Base-by-base conservation (phyloP, 257 asterid genomes). In the Jaltomata sinuosa region DNA sequence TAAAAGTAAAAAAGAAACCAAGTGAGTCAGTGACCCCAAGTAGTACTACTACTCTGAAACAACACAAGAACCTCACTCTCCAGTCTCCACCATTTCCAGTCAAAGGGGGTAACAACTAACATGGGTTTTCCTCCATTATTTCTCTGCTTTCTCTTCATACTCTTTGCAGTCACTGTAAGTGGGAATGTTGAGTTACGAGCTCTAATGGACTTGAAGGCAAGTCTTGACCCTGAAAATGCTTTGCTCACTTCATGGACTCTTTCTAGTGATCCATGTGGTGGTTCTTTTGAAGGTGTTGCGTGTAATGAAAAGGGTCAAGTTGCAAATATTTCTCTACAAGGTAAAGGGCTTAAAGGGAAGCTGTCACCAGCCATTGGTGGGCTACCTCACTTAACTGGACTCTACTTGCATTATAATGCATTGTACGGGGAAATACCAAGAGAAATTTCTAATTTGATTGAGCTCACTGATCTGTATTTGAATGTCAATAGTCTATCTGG, bases 381-480 rank as follows among this genome's bases (percentile, higher is more conserved):
- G 65, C 91, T 96, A 72, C 81, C 77, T 69, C 94, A 93, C 83
- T 87, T 96, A 93, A 92, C 98, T 5, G 97, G 97, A 2, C 87
- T 96, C 87, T 96, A 94, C 84, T 90, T 96, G 94, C 99, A 96
- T 86, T 96, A 92, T 86, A 95, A 95, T 42, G 89, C 96, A 9
- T 83, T 94, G 90, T 62, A 86, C 69, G 98, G 99, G 19, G 94
- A 93, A 31, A 91, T 96, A 84, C 99, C 99, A 0, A 55, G 47
- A 57, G 98, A 94, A 88, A 85, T 96, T 81, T 87, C 95, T 0
- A 85, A 79, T 81, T 88, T 96, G 92, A 83, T 85, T 80, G 92
- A 91, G 85, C 92, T 96, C 11, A 90, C 59, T 85, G 98, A 96
- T 88, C 88, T 96, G 87, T 96, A 96, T 87, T 87, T 96, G 90